Percentiles rank a stretch among this genome's conserved stretches.
phyloP scores from a whole-genome alignment of 1,284 basidiomycete genomes.

The Ceratobasidium sp. region DNA sequence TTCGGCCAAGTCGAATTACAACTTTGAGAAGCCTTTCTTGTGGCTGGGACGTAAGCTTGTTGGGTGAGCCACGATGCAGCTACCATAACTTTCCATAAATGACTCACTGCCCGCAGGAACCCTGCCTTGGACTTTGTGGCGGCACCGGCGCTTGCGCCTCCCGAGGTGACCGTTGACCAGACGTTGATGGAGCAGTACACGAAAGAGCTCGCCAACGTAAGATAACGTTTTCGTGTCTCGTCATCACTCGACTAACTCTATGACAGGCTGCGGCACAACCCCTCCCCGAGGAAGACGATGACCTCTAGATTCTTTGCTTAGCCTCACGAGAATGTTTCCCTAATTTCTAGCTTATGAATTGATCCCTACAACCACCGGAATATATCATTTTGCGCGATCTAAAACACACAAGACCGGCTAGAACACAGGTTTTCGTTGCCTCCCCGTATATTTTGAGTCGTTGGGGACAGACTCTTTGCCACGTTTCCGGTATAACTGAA shows the following conservation, averaged over 20 bases:
- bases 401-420: conserved; percentile 49
- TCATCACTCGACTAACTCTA: background rate
- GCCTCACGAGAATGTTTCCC: conserved; percentile 19
- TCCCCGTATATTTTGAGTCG: conserved; percentile 82
- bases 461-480: conserved; percentile 79
- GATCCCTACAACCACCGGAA: conserved; percentile 21
- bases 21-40: conserved; percentile 99
- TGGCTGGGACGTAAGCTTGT: conserved; percentile 99
- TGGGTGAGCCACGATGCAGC: conserved; percentile 65
- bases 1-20: conserved; percentile 99
- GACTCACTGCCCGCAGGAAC: conserved; percentile 64
- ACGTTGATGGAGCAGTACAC: conserved; percentile 85
- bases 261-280: conserved; percentile 56
- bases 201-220: conserved; percentile 68
- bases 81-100: conserved; percentile 22
- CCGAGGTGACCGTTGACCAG: conserved; percentile 88
- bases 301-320: conserved; percentile 44
- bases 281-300: conserved; percentile 60
- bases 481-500: conserved; percentile 76
- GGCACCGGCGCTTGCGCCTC: conserved; percentile 93
- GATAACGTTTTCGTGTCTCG: conserved; percentile 45
- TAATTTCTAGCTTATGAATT: conserved; percentile 41
- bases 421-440: conserved; percentile 72
- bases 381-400: background rate
- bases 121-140: conserved; percentile 92